Base-by-base conservation (phyloP, 1,139 yeast genomes). In the Scheffersomyces insectosa region DNA sequence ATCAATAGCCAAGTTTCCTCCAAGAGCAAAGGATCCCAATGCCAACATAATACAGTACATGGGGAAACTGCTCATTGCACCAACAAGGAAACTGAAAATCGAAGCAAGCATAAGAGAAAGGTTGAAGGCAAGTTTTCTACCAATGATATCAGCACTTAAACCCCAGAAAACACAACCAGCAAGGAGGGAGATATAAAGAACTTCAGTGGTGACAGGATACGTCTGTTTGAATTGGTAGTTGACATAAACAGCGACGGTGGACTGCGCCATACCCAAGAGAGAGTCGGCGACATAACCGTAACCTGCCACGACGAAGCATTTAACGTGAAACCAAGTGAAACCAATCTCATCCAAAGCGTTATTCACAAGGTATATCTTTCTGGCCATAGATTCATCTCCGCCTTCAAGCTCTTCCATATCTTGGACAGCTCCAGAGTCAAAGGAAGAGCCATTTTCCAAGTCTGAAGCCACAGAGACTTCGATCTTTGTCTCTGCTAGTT, bases 161-260 rank as follows among this genome's bases (percentile, higher is more conserved):
- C 49, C 49, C 52, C 49, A 49, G 37, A 49, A 49, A 3, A 45
- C 28, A 4, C 45, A 39, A 9, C 52, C 52, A n/a, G 35, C 16
- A 13, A 49, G 28, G 29, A 49, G 39, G 4, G 46, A 49, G 3
- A 43, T 40, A 31, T 44, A 46, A 27, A 40, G 40, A 10, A 46
- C 45, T 42, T 52, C 59, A 6, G 58, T 55, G 6, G 54, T 44
- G 1, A 48, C 45, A 2, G 62, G 55, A 44, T 48, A 65, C 1
- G 46, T 40, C 36, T 52, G 55, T 11, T 53, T 47, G 40, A 56
- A 59, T 42, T 59, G 62, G 40, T 47, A 43, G 43, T 72, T 63
- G 20, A 72, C 72, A 39, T 65, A 67, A 2, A 66, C 60, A 30
- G 63, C 68, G 14, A 75, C 78, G 1, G 79, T 65, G 9, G 75